Conservation (phyloP, 129 eudicot species). For the Deinandra increscens region DNA sequence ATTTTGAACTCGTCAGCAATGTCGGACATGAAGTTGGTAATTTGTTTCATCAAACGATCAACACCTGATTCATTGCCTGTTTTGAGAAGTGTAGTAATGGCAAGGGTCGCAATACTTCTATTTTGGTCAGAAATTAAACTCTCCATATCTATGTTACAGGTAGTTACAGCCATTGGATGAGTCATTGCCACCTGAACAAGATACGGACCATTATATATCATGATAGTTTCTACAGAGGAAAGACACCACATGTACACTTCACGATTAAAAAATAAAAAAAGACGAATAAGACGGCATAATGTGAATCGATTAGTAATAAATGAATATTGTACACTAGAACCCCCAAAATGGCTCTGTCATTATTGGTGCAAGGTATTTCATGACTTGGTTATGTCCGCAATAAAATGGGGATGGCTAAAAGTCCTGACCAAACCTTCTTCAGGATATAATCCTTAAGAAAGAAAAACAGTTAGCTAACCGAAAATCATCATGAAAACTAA, state of each 20-base stretch:
- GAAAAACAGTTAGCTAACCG: neutral
- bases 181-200: slow-evolving; percentile 90
- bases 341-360: neutral
- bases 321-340: neutral
- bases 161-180: slow-evolving; percentile 95
- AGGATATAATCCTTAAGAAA: neutral
- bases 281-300: neutral
- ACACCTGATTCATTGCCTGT: slow-evolving; percentile 98
- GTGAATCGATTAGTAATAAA: neutral
- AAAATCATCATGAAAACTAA: neutral
- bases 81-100: slow-evolving; percentile 89
- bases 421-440: neutral
- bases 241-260: neutral
- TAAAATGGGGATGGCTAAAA: neutral
- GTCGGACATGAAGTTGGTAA: slow-evolving; percentile 94
- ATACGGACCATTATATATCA: neutral
- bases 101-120: slow-evolving; percentile 97
- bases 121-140: slow-evolving; percentile 94
- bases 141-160: slow-evolving; percentile 96
- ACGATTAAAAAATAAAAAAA: neutral
- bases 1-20: slow-evolving; percentile 98
- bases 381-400: neutral
- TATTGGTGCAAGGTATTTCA: neutral
- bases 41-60: slow-evolving; percentile 97
- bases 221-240: neutral